These are phyloP conservation scores for Capsicum baccatum DNA, from an alignment of 257 asterid species.

Conservation along the genomic window DNA sequence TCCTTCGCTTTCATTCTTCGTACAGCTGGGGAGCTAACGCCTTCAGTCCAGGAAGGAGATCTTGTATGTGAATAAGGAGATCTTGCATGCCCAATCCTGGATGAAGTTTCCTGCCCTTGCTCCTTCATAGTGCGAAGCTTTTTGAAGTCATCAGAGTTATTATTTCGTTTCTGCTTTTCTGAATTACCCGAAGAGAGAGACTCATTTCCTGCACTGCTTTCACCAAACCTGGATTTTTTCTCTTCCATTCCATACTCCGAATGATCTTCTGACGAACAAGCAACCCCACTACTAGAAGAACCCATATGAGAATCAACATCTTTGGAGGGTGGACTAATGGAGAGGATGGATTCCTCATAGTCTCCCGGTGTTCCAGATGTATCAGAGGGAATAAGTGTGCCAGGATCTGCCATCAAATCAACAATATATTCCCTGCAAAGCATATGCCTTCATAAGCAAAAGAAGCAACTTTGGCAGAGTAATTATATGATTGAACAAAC, in stretches of 20 bases:
- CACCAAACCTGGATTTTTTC: conserved; percentile 41
- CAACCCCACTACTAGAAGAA: conserved; percentile 52
- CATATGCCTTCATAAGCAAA: neutral
- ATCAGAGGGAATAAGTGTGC: conserved; percentile 95
- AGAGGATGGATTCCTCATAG: conserved; percentile 44
- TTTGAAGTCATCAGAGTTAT: conserved; percentile 39
- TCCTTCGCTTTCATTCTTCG: conserved; percentile 82
- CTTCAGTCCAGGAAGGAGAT: conserved; percentile 99
- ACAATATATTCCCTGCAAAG: conserved; percentile 90
- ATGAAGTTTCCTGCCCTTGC: conserved; percentile 43
- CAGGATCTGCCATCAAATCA: conserved; percentile 98
- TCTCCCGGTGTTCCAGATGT: conserved; percentile 57
- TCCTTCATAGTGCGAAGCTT: conserved; percentile 43
- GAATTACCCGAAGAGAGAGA: conserved; percentile 38
- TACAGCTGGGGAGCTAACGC: conserved; percentile 84
- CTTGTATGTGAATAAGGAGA: conserved; percentile 64
- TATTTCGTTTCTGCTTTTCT: conserved; percentile 33
- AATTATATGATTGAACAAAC: neutral
- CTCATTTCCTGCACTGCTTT: conserved; percentile 43
- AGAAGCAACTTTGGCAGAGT: neutral
- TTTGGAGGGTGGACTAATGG: conserved; percentile 37
- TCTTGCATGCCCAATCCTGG: conserved; percentile 48
- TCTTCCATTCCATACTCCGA: conserved; percentile 38
- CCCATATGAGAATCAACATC: conserved; percentile 46
- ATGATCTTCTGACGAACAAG: conserved; percentile 47